Evolutionary conservation across 2,329 filamentous ascomycete species (phyloP).

Genomic region (Clarireedia sp.): DNA sequence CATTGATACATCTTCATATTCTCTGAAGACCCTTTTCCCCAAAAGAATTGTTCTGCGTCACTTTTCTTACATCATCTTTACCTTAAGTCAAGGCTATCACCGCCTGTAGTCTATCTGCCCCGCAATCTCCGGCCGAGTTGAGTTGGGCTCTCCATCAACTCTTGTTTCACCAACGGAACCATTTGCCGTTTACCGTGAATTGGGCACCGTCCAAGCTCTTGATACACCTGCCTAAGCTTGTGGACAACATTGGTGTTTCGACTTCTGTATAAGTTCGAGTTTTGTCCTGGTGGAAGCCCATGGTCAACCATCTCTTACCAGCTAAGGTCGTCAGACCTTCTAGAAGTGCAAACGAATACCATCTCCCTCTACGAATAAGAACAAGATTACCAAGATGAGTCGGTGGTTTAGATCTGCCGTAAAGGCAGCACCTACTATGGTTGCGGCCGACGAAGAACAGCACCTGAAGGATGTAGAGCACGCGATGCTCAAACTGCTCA

Average conservation of each 20-base stretch:
- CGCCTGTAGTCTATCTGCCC: neutral
- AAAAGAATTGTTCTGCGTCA: too few relatives aligned
- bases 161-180: neutral
- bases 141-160: neutral
- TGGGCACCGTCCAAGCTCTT: neutral
- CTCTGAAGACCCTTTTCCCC: too few relatives aligned
- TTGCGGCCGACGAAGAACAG: constrained; percentile 38
- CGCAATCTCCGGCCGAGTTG: neutral
- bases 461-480: constrained; percentile 53
- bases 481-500: constrained; percentile 68
- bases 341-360: neutral
- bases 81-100: neutral
- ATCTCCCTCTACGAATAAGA: neutral
- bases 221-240: neutral
- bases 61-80: neutral
- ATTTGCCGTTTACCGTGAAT: neutral
- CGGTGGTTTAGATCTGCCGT: constrained; percentile 25
- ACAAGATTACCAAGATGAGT: constrained; percentile 21
- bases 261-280: neutral
- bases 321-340: neutral
- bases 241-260: neutral
- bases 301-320: neutral
- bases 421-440: constrained; percentile 20
- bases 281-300: neutral
- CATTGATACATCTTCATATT: neutral